Evolutionary conservation across 2,329 filamentous ascomycete species (phyloP).

Genomic region (Ascochyta rabiei): DNA sequence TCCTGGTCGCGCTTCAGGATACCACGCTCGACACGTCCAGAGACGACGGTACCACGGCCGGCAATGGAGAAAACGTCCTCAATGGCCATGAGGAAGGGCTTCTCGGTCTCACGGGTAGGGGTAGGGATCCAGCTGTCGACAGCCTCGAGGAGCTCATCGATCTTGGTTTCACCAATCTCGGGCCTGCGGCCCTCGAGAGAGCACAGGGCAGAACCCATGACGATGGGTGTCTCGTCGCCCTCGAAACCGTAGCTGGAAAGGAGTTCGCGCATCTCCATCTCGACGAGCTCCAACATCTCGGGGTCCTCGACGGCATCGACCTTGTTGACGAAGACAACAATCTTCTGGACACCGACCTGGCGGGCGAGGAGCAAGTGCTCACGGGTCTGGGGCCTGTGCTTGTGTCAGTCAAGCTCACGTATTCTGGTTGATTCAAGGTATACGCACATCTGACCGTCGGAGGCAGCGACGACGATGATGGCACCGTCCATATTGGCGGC

Average conservation of each 20-base stretch:
- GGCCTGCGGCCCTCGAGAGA: slow-evolving; percentile 84
- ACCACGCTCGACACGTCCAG: slow-evolving; percentile 96
- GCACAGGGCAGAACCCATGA: slow-evolving; percentile 96
- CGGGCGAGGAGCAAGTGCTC: slow-evolving; percentile 97
- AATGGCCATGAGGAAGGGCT: slow-evolving; percentile 98
- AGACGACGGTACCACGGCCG: slow-evolving; percentile 95
- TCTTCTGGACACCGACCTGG: slow-evolving; percentile 96
- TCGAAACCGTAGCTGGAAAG: slow-evolving; percentile 93
- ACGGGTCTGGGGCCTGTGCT: slow-evolving; percentile 81
- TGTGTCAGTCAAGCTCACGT: slow-evolving; percentile 1
- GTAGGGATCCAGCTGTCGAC: slow-evolving; percentile 98
- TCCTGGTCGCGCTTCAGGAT: slow-evolving; percentile 91
- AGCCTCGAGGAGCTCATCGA: slow-evolving; percentile 87
- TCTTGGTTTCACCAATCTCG: slow-evolving; percentile 86
- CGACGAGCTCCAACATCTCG: slow-evolving; percentile 99
- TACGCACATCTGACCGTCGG: slow-evolving; percentile 90
- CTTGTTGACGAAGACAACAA: slow-evolving; percentile 99
- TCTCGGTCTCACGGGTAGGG: slow-evolving; percentile 89
- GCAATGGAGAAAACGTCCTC: slow-evolving; percentile 68
- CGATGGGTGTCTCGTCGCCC: slow-evolving; percentile 95
- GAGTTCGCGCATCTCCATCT: slow-evolving; percentile 99
- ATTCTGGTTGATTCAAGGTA: neutral
- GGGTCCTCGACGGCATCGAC: slow-evolving; percentile 95
- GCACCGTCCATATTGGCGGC: slow-evolving; percentile 99
- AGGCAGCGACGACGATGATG: slow-evolving; percentile 97